A percentile compares a stretch with the other conserved stretches of the same genome.
phyloP scores from a whole-genome alignment of 805 yeast genomes.

The Pichia occidentalis region DNA sequence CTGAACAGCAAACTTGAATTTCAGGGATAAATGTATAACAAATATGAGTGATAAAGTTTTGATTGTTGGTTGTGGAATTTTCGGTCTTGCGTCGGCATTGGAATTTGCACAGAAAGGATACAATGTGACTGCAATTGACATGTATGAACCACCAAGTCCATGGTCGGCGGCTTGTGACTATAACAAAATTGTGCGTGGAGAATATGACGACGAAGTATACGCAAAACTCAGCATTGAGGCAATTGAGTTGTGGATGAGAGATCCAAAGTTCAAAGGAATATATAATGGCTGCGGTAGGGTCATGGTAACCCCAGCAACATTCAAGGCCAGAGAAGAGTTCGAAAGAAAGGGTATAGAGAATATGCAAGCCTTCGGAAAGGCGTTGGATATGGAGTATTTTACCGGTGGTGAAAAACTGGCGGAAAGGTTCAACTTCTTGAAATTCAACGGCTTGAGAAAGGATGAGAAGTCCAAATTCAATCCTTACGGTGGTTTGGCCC shows the following conservation, averaged over 20 bases:
- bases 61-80: constrained; percentile 37
- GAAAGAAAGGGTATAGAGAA: constrained; percentile 34
- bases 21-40: no score
- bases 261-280: constrained; percentile 29
- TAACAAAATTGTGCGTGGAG: constrained; percentile 44
- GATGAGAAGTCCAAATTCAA: constrained; percentile 23
- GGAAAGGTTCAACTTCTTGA: constrained; percentile 17
- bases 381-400: constrained; percentile 24
- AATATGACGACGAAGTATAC: constrained; percentile 38
- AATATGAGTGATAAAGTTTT: constrained; percentile 16
- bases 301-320: constrained; percentile 31
- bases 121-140: constrained; percentile 34
- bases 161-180: constrained; percentile 43
- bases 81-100: constrained; percentile 40
- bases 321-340: constrained; percentile 32
- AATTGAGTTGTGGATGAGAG: constrained; percentile 32
- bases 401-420: constrained; percentile 30
- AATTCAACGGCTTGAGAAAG: constrained; percentile 13
- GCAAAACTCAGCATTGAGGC: constrained; percentile 42
- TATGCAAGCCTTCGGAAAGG: constrained; percentile 26
- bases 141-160: constrained; percentile 37
- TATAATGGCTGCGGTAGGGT: constrained; percentile 39
- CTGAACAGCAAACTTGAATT: no score
- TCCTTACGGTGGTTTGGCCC: constrained; percentile 38
- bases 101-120: constrained; percentile 30